Evolutionary conservation across 2,329 filamentous ascomycete species (phyloP), one percentile per base, ranked within the genome.

Genomic region (Diaporthe vexans): DNA sequence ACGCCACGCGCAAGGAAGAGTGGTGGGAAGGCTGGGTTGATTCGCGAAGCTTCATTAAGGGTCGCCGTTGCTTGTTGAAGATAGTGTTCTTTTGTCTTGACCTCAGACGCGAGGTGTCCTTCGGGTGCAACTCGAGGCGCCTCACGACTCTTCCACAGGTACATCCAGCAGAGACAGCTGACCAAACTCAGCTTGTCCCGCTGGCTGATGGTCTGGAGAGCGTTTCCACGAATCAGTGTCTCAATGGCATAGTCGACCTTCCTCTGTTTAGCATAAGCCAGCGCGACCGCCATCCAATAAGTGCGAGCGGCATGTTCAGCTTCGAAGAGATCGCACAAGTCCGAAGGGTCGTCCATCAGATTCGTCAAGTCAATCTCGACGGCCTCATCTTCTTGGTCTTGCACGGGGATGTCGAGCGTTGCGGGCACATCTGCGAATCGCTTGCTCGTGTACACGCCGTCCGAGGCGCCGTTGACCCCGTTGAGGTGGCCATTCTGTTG

Each of bases 241-340:
- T 93, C 91, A 79, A 93, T 93, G 74, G 91, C 91, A 85, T 97
- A 94, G 81, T 98, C 95, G 76, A 97, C 91, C 85, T 97, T 97
- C 81, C 93, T 92, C 85, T 98, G 95, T 86, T 98, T 99, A 54
- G 97, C 96, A 81, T 99, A 99, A 63, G 96, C 96, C 74, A 98
- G 89, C 56, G 97, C 94, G 78, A 98, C 97, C n/a, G 95, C 96
- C 88, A 99, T 96, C 97, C 97, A 99, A 79, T 97, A 97, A 70
- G 93, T 94, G 80, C 96, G 95, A 51, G 94, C 93, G 21, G 95
- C 95, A 80, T 93, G 92, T 83, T 99, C 97, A 81, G 97, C 97
- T 85, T 99, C 96, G 77, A 99, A 91, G 68, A 99, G 89, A 40
- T 94, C 97, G 83, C 97, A 99, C 7, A 99, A 90, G 85, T 99